Base-by-base conservation (phyloP, 345 rosid genomes). In the Dipteronia sinensis region DNA sequence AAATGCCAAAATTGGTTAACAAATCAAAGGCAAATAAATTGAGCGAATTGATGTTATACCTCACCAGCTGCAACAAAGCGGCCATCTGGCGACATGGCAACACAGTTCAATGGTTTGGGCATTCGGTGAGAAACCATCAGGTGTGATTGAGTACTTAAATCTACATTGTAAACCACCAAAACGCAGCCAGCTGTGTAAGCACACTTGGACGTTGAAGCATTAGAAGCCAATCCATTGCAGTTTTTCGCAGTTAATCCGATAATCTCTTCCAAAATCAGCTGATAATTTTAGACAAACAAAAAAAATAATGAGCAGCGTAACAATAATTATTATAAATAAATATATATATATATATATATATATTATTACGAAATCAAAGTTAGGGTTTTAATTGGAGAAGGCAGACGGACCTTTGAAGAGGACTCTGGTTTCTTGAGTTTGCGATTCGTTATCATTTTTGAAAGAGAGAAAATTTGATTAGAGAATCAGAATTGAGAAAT, bases 101-200 rank as follows among this genome's bases (percentile, higher is more conserved):
- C 91, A 69, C 93, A 92, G 81, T 77, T 82, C 76, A 92, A 79
- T 44, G 94, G 88, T 76, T 85, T 92, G 6, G 95, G 94, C 69
- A 82, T 72, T 51, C 94, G 83, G 42, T 88, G 94, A 81, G 94
- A 84, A 51, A 82, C 92, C 72, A 84, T 67, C 69, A 94, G 92
- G 61, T 88, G 95, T 9, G 93, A 92, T 38, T 90, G 97, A 56
- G 81, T 77, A 42, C 81, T 83, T 0, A 89, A 83, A 67, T 83
- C 87, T 15, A 83, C 93, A 74, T 92, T 72, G 67, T 86, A 89
- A 71, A 87, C 83, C 78, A 92, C 97, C 82, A 82, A 92, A 53
- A 88, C 97, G 40, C 97, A 94, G 44, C 97, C 98, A 0, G 97
- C 98, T 47, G 89, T 77, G 77, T 94, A 94, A 62, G 81, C 92